Percentiles rank a stretch among this genome's conserved stretches.
Conservation (phyloP, 192 early-diverging fungal species). For the Coemansia reversa region DNA sequence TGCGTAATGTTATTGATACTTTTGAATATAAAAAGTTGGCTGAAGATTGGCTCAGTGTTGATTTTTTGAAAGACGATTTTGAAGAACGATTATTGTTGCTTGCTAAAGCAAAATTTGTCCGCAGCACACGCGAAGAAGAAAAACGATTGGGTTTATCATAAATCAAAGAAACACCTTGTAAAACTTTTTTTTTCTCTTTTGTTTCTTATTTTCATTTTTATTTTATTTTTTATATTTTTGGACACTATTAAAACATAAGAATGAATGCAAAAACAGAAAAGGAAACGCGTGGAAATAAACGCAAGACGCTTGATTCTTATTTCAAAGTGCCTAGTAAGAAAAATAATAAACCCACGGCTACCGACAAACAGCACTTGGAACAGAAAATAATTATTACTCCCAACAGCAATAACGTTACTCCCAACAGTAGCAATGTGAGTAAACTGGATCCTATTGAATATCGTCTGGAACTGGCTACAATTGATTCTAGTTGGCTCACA, state of each 20-base stretch:
- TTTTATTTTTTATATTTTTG: constrained; percentile 10
- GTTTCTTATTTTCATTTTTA: neutral
- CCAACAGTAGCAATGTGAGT: neutral
- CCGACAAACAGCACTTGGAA: neutral
- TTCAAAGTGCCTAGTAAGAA: constrained; percentile 22
- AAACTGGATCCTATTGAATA: constrained; percentile 11
- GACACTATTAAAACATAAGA: too few relatives aligned
- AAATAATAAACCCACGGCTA: neutral
- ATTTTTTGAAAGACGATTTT: too few relatives aligned
- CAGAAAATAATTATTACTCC: neutral
- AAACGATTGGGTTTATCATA: too few relatives aligned
- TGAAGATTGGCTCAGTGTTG: neutral
- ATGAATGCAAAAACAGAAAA: neutral
- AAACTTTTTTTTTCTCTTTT: constrained; percentile 7
- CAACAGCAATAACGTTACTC: too few relatives aligned
- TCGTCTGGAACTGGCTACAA: constrained; percentile 64
- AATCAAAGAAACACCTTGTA: neutral
- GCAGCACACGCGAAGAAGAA: too few relatives aligned
- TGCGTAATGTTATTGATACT: too few relatives aligned
- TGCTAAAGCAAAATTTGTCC: too few relatives aligned
- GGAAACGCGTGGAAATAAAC: constrained; percentile 9
- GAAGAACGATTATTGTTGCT: too few relatives aligned
- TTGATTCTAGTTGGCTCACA: constrained; percentile 72
- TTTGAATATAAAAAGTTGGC: neutral
- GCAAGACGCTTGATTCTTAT: constrained; percentile 47